Evolutionary conservation across 257 asterid genomes (phyloP).

Genomic region (Phtheirospermum japonicum): DNA sequence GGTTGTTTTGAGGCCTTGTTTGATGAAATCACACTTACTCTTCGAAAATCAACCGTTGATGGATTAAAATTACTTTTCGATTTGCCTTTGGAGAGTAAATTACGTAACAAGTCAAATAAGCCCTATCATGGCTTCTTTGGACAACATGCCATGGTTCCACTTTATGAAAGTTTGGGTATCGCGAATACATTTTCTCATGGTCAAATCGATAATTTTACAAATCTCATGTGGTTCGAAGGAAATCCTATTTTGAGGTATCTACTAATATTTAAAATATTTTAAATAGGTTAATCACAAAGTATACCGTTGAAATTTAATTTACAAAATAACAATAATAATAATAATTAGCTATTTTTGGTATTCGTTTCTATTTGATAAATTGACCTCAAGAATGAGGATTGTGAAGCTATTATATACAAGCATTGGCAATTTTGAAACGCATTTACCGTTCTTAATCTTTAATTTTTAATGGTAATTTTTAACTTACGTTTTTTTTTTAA

Average conservation of each 20-base stretch:
- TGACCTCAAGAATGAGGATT: no score
- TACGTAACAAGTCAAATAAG: slow-evolving; percentile 8
- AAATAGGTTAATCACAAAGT: no score
- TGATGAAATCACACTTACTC: not conserved
- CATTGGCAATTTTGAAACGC: no score
- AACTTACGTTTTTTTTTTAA: no score
- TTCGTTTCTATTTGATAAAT: no score
- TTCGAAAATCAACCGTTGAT: slow-evolving; percentile 1
- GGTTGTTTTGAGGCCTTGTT: slow-evolving; percentile 15
- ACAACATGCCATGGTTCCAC: slow-evolving; percentile 29
- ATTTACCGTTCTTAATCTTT: no score
- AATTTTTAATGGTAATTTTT: no score
- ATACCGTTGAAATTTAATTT: no score
- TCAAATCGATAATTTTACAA: not conserved
- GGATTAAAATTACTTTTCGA: slow-evolving; percentile 33
- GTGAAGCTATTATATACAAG: no score
- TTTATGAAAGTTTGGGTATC: not conserved
- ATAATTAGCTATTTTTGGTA: no score
- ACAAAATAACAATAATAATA: not conserved
- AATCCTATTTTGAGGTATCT: slow-evolving; percentile 49
- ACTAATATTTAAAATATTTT: not conserved
- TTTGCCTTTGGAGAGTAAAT: not conserved
- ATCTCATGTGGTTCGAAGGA: slow-evolving; percentile 50
- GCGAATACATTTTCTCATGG: not conserved
- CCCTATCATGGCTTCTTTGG: slow-evolving; percentile 63